Evolutionary conservation across 441 rosid species (phyloP).

Genomic region (Pelargonium myrrhifolium): DNA sequence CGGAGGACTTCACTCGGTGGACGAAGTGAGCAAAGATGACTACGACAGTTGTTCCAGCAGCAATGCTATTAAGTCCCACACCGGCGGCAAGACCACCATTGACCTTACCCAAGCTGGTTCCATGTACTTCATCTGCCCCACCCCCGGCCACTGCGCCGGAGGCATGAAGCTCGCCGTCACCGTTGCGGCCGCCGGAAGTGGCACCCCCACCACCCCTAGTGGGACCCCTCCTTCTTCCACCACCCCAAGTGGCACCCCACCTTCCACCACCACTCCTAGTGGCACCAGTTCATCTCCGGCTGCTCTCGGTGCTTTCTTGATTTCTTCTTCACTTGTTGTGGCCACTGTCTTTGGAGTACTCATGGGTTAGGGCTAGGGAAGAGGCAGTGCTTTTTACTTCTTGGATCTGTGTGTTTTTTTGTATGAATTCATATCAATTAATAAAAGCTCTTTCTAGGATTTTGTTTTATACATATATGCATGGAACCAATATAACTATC

Average conservation of each 20-base stretch:
- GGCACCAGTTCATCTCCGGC: conserved; percentile 7
- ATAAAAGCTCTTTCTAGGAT: no score
- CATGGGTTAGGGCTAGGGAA: not conserved
- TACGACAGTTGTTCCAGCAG: conserved; percentile 37
- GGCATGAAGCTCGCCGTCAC: conserved; percentile 67
- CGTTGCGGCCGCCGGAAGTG: conserved; percentile 29
- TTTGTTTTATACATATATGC: no score
- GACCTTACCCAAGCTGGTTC: conserved; percentile 33
- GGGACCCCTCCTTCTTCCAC: conserved; percentile 20
- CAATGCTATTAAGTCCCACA: conserved; percentile 25
- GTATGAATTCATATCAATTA: no score
- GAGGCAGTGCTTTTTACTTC: not conserved
- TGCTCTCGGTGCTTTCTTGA: not conserved
- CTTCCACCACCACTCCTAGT: conserved; percentile 24
- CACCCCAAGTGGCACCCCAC: conserved; percentile 18
- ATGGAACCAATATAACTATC: no score
- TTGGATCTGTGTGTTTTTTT: not conserved
- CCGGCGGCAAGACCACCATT: conserved; percentile 36
- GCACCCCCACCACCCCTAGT: conserved; percentile 20
- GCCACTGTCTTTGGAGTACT: not conserved
- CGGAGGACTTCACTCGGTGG: conserved; percentile 33
- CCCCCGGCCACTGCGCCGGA: conserved; percentile 39
- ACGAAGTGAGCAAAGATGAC: conserved; percentile 36
- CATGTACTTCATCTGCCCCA: conserved; percentile 53
- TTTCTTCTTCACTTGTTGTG: not conserved